A percentile compares a stretch with the other conserved stretches of the same genome.
Evolutionary conservation across 75 land plant genomes (phyloP).

Genomic region (Ceratopteris richardii): DNA sequence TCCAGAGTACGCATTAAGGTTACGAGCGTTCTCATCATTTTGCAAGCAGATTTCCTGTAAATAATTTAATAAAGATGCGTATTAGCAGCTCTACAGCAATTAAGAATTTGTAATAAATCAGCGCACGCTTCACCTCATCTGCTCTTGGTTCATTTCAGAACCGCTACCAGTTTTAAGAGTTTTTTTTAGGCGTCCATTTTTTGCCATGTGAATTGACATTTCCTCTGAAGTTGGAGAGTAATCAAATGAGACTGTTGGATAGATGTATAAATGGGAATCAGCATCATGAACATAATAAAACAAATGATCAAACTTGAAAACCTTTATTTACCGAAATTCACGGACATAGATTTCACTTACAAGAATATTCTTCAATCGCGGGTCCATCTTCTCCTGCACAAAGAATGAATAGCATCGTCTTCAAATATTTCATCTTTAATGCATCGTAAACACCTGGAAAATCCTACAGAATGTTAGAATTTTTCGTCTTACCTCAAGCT

Average conservation of each 20-base stretch:
- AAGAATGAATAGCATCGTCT: constrained; percentile 64
- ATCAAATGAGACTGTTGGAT: neutral
- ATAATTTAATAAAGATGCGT: neutral
- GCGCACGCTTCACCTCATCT: neutral
- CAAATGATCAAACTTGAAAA: no score
- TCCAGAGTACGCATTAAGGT: constrained; percentile 85
- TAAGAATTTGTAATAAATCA: neutral
- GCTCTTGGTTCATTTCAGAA: neutral
- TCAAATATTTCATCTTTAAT: constrained; percentile 82
- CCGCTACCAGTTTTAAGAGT: neutral
- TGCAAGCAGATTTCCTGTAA: constrained; percentile 75
- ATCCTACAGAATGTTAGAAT: neutral
- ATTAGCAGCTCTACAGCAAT: neutral
- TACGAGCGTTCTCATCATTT: constrained; percentile 81
- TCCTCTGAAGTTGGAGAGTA: neutral
- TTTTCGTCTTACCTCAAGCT: no score
- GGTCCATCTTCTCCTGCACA: constrained; percentile 72
- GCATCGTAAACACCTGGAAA: constrained; percentile 86
- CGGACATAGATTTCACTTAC: no score
- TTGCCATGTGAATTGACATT: neutral
- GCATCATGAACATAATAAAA: neutral
- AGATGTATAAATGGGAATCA: neutral
- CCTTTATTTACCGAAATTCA: no score
- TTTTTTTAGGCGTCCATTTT: neutral
- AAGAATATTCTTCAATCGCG: constrained; percentile 83